Base-by-base conservation (phyloP, 2,329 filamentous ascomycete species). In the Exophiala calicioides region DNA sequence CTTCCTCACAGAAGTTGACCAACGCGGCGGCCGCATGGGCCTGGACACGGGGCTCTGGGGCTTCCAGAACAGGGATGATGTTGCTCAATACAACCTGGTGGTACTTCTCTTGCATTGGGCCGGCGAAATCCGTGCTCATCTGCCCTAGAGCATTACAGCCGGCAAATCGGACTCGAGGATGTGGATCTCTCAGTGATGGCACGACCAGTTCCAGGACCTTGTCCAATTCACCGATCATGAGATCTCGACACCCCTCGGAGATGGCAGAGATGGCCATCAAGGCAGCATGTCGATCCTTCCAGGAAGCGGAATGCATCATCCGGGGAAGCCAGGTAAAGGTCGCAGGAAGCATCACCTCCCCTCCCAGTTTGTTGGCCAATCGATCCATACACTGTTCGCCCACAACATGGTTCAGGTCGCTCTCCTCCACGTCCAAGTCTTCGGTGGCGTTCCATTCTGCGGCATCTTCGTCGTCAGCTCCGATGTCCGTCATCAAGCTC, bases 251-350 rank as follows among this genome's bases (percentile, higher is more conserved):
- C 27, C 93, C 93, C 69, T 98, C 93, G 0, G 93, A 97, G 55
- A 98, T 98, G 57, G 93, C 93, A 2, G 91, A 97, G 52, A 98
- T 96, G 18, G 93, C 93, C 93, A 98, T 98, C 41, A 98, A 80
- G 35, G 93, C 93, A 23, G 93, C 93, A 68, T 98, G 93, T 53
- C 91, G 83, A 67, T 98, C 93, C 62, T 88, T 84, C 93, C 93
- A 98, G 21, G 89, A 82, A 60, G 88, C 85, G 1, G 93, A 97
- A 43, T 85, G 88, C 84, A 97, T 94, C 93, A 98, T 98, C 55
- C 90, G 81, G 7, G 93, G 93, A 29, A 98, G 82, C 93, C 93
- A 98, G 66, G 86, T 86, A 71, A 97, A 98, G 0, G 91, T 97
- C 1, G 90, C 90, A 21, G 88, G 88, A 15, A 98, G 76, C 47